Evolutionary conservation across 768 basidiomycete species (phyloP).

Genomic region (Boletus pseudopeckii): DNA sequence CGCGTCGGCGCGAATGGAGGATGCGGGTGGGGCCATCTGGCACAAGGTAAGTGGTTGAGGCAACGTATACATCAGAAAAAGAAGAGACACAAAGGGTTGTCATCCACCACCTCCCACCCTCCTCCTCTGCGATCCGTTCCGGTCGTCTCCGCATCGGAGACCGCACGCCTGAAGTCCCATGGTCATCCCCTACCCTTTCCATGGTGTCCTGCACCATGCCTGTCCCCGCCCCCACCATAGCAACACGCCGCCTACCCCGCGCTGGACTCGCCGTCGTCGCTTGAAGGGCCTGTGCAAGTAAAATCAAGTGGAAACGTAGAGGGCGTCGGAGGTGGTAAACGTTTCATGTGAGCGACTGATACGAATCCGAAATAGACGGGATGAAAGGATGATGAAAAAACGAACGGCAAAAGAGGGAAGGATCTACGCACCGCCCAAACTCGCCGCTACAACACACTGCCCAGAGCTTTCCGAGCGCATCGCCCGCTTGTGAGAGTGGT

Average conservation of each 20-base stretch:
- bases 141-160: slow-evolving; percentile 22
- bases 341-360: slow-evolving; percentile 60
- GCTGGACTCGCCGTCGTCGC: slow-evolving; percentile 66
- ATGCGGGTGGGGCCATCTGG: too few species aligned
- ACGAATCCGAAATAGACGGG: too few species aligned
- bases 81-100: too few species aligned
- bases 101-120: slow-evolving; percentile 48
- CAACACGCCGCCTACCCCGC: slow-evolving; percentile 26
- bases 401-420: background rate
- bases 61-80: too few species aligned
- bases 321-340: slow-evolving; percentile 61
- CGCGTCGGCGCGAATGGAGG: too few species aligned
- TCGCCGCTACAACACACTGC: slow-evolving; percentile 75
- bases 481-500: slow-evolving; percentile 73
- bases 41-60: too few species aligned
- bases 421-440: slow-evolving; percentile 51
- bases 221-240: slow-evolving; percentile 4
- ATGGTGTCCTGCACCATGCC: background rate
- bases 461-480: slow-evolving; percentile 75
- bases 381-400: background rate
- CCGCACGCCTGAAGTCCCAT: slow-evolving; percentile 2
- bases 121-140: slow-evolving; percentile 44
- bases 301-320: slow-evolving; percentile 68
- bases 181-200: slow-evolving; percentile 7
- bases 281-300: slow-evolving; percentile 71